Evolutionary conservation across 306 rosid genomes (phyloP), one percentile per base, ranked within the genome.

Genomic region (Pachyrhizus erosus): DNA sequence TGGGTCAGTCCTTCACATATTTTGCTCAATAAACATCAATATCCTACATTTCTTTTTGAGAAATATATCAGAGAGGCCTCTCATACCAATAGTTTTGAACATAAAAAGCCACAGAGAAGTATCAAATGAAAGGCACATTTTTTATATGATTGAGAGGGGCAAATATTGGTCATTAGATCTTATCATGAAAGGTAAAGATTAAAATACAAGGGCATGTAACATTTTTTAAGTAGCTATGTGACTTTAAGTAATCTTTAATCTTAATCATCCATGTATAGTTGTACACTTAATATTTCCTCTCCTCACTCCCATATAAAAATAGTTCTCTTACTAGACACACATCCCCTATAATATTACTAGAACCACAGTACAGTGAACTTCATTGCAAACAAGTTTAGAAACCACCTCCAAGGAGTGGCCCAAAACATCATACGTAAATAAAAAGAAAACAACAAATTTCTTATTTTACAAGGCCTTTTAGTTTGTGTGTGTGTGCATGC

Each of bases 31-130:
- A 77, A 42, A 69, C 67, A 82, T 54, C 73, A 60, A 46, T 61
- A 48, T 70, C 55, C 66, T 10, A 76, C 72, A 76, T 45, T 58
- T 33, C 73, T 76, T 68, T 43, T 43, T 24, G 75, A 82, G 76
- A 75, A 68, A 42, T 43, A 75, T 45, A 70, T 43, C 33, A 80
- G 29, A 57, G 14, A 68, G 62, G 64, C 5, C 84, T 15, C 66
- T 29, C 10, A 27, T 57, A 73, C 40, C 54, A 70, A 52, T 31
- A 58, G 42, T 46, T 61, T 72, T 75, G 18, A 68, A 49, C 70
- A 70, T 42, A 55, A 26, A 37, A 57, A 40, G 17, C 40, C 24
- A 21, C 13, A 7, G 9, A 61, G 9, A 61, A 9, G n/a, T 29
- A 29, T 13, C 43, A 29, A 62, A 62, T 29, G 70, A 62, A 1